phyloP scores from a whole-genome alignment of 2,329 filamentous ascomycete genomes.

The Periconia sp. region DNA sequence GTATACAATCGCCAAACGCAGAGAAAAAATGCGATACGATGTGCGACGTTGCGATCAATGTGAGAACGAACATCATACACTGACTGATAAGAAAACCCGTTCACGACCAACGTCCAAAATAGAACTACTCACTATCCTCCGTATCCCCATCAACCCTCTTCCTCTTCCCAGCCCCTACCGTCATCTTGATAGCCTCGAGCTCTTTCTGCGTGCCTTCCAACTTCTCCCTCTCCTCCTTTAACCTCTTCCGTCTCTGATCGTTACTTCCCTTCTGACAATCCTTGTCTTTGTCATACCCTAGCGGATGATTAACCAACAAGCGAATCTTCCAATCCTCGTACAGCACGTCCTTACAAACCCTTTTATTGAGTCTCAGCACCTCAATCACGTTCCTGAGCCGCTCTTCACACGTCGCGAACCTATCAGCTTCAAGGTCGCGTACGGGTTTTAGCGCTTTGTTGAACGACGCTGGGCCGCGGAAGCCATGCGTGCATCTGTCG shows the following conservation, averaged over 20 bases:
- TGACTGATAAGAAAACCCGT: not conserved
- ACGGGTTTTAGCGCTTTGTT: conserved; percentile 13
- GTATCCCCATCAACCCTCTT: not conserved
- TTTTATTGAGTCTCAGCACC: conserved; percentile 15
- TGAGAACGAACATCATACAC: too few species aligned
- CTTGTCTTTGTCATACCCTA: conserved; percentile 16
- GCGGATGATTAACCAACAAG: conserved; percentile 16
- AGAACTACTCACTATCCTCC: not conserved
- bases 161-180: not conserved
- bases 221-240: conserved; percentile 8
- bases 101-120: not conserved
- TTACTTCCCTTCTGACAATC: conserved; percentile 17
- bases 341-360: conserved; percentile 18
- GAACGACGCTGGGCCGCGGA: conserved; percentile 12
- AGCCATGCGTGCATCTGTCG: conserved; percentile 15
- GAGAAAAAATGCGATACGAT: too few species aligned
- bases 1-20: too few species aligned
- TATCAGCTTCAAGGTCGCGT: conserved; percentile 7
- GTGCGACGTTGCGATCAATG: too few species aligned
- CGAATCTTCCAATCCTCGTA: conserved; percentile 19
- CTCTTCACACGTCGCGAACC: conserved; percentile 12
- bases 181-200: not conserved
- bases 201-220: conserved; percentile 12
- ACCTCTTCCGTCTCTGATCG: conserved; percentile 15
- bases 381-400: conserved; percentile 10